phyloP scores from a whole-genome alignment of 352 stramenopile species.

The Phytophthora fragariae region DNA sequence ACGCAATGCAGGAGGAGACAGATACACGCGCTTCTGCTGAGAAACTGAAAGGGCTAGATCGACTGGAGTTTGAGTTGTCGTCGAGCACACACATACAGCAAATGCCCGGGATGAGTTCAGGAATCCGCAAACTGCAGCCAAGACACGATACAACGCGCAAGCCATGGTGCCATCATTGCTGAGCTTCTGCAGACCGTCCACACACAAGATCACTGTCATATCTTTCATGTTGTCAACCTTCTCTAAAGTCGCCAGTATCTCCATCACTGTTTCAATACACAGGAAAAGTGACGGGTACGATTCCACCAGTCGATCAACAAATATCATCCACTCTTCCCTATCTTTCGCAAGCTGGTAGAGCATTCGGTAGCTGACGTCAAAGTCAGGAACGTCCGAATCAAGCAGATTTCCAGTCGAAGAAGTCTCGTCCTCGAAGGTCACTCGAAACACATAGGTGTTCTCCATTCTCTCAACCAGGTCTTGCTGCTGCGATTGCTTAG shows the following conservation, averaged over 20 bases:
- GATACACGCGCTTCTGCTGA: background rate
- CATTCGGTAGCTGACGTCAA: constrained; percentile 19
- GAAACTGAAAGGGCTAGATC: background rate
- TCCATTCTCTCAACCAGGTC: background rate
- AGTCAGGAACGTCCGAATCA: background rate
- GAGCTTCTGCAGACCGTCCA: constrained; percentile 37
- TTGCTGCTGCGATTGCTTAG: constrained; percentile 2
- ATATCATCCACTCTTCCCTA: background rate
- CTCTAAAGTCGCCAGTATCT: constrained; percentile 17
- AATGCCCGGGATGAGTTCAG: constrained; percentile 14
- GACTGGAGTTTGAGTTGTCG: constrained; percentile 1
- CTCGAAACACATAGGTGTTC: constrained; percentile 6
- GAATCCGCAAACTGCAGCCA: constrained; percentile 4
- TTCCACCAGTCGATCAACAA: background rate
- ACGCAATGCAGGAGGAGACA: constrained; percentile 8
- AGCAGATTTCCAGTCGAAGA: background rate
- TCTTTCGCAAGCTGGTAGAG: constrained; percentile 12
- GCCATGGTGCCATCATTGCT: constrained; percentile 14
- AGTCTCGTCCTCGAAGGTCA: constrained; percentile 7
- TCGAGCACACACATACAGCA: constrained; percentile 19
- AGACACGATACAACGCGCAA: constrained; percentile 12
- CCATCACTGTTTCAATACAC: constrained; percentile 3
- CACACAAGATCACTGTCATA: constrained; percentile 44
- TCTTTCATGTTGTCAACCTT: constrained; percentile 31
- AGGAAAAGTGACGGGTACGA: no score